Base-by-base conservation (phyloP, 257 asterid species). In the Solanum appendiculatum region DNA sequence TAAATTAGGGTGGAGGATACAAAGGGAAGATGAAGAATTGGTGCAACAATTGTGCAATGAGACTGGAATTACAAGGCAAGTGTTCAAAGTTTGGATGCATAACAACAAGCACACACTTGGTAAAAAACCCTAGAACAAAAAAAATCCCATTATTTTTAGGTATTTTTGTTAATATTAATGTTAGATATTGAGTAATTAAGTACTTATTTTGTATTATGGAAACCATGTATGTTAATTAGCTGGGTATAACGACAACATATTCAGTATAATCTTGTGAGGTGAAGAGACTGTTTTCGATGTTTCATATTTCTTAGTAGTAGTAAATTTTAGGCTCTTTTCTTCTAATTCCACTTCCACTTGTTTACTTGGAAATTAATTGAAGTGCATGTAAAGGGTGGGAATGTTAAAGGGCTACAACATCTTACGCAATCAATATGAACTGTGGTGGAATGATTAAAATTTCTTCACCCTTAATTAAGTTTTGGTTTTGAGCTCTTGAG, bases 61-160 rank as follows among this genome's bases (percentile, higher is more conserved):
- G 27, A 40, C 82, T 46, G 90, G 90, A 15, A 34, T 88, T 6
- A 85, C 27, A 36, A 78, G 90, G 58, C 83, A 83, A 48, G 90
- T 88, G 25, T 86, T 88, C 85, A 88, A 88, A 73, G 90, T 88
- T 66, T 88, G 88, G 90, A 85, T 88, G 88, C 88, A 88, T 4
- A 88, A 88, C 78, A 88, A 88, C 82, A 88, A 88, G 68, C 88
- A 88, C 51, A 88, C 81, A n/a, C 87, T 88, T 42, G 86, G 86
- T 31, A 88, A 88, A 80, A 85, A 88, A 46, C 70, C 82, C 81
- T 85, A 85, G 64, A 85, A 15, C 3, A 66, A 39, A n/a, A 31
- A 34, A 25, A 7, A 60, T 1, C 1, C 18, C 64, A 80, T 80
- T 80, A 46, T 46, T 46, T 81, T 81, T 81, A 81, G 69, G 68